Evolutionary conservation across 2,329 filamentous ascomycete genomes (phyloP), one percentile per base, ranked within the genome.

Genomic region (Aspergillus sp.): DNA sequence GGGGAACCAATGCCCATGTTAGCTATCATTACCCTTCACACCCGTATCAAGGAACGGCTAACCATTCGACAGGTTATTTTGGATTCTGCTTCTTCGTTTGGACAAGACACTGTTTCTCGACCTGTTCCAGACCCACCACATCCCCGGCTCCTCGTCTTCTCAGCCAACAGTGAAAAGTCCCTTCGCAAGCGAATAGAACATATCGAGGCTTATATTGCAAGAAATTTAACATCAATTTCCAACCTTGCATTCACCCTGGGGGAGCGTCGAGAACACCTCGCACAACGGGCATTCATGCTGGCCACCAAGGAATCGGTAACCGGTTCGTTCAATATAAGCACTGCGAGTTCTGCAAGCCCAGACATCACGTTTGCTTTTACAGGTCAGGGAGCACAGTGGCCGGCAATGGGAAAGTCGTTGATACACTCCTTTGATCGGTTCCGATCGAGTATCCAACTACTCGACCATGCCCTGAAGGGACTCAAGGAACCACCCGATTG

Each of bases 351-450:
- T 9, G 19, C 12, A 7, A 3, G 12, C 11, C 47, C 51, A 5
- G 37, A 39, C 1, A 37, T 62, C 2, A 51, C 45, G 8, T 62
- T 64, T 20, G 51, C 62, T 0, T 66, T 66, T 17, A 67, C 64
- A 1, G 65, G 65, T 2, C 65, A 67, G 30, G 65, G 65, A 0
- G 60, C 65, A 1, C 65, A 67, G 19, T 67, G 65, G 65, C 39
- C 59, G 3, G 51, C 52, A n/a, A 67, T 67, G 65, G 65, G 61
- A 2, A 15, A 27, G 3, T 30, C 37, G 1, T 22, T 67, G 22
- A 52, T 63, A 2, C 5, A 3, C 11, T 5, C n/a, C 46, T 45
- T 33, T n/a, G 41, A 5, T 5, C 24, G 0, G 59, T 63, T 46
- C 40, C 37, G 3, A 27, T 46, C 4, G 4, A 54, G 12, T 5